Percentiles rank a stretch among this genome's conserved stretches.
Conservation (phyloP, 108 stramenopile genomes). For the Nitzschia sp. region DNA sequence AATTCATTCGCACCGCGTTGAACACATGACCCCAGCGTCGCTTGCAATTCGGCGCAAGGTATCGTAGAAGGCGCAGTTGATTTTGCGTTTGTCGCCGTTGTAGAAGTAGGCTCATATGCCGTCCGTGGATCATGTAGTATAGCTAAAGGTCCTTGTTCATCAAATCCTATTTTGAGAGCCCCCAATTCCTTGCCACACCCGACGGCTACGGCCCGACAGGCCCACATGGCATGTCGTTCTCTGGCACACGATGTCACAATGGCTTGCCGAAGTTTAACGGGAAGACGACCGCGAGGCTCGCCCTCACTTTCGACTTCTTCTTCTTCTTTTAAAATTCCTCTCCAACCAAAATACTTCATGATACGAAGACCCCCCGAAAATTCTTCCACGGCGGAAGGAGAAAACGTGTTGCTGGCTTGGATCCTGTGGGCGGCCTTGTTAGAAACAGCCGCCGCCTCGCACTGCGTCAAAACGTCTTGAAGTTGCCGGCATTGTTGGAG, state of each 20-base stretch:
- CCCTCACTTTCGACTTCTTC: neutral
- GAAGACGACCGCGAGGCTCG: neutral
- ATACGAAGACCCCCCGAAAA: slow-evolving; percentile 33
- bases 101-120: slow-evolving; percentile 23
- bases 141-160: slow-evolving; percentile 14
- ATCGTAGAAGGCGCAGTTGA: neutral
- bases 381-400: slow-evolving; percentile 23
- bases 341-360: slow-evolving; percentile 54
- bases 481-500: slow-evolving; percentile 31
- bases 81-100: slow-evolving; percentile 1
- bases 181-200: slow-evolving; percentile 45
- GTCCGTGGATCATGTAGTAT: slow-evolving; percentile 25
- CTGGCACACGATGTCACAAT: slow-evolving; percentile 33
- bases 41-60: slow-evolving; percentile 38
- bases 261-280: neutral
- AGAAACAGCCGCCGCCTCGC: slow-evolving; percentile 1
- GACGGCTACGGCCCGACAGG: slow-evolving; percentile 45
- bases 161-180: slow-evolving; percentile 38
- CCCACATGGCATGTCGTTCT: slow-evolving; percentile 54
- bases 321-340: slow-evolving; percentile 17
- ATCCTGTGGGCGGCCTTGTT: neutral
- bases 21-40: slow-evolving; percentile 35
- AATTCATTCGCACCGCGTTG: slow-evolving; percentile 20
- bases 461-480: slow-evolving; percentile 24
- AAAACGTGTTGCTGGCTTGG: neutral